Base-by-base conservation (phyloP, 2,329 filamentous ascomycete species). In the Lasiodiplodia theobromae region DNA sequence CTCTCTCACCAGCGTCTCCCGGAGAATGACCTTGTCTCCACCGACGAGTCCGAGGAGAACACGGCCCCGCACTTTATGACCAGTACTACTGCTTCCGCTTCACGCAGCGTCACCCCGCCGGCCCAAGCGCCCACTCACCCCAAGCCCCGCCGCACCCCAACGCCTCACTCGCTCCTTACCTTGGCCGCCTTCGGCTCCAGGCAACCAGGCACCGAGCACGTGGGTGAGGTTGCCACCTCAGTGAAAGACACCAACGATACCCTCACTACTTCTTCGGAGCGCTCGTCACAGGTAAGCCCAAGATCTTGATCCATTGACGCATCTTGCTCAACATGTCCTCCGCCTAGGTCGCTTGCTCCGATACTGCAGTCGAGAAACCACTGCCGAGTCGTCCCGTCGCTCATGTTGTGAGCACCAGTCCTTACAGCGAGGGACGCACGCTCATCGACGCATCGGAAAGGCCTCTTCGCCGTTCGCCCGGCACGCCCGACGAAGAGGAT, bases 391-490 rank as follows among this genome's bases (percentile, higher is more conserved):
- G 77, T 11, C 81, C 81, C 2, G 67, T 79, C 14, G 76, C 73
- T 28, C 75, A 78, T 16, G 37, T 81, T 4, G 66, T 74, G 11
- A 71, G 77, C 44, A 71, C 72, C 3, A 80, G 76, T 63, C 79
- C 80, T 3, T 73, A 71, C 8, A 80, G 79, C 69, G 74, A 78
- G 38, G 73, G 75, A 34, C 77, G 78, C 18, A 79, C 77, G 2
- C 73, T 83, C 23, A 70, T 83, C 6, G 81, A 82, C 67, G 80
- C 81, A 16, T 75, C 75, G 28, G 78, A 81, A 65, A 70, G 70
- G 58, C 75, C 74, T 52, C 68, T 76, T 7, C 71, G 70, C 40
- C 28, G 71, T 23, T 57, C 64, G 16, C 54, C 67, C 8, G 76
- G 74, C 5, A 76, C 70, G 7, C 74, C 75, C 1, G 70, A 73